Evolutionary conservation across 139 green algal species (phyloP).

Genomic region (Trebouxia sp.): DNA sequence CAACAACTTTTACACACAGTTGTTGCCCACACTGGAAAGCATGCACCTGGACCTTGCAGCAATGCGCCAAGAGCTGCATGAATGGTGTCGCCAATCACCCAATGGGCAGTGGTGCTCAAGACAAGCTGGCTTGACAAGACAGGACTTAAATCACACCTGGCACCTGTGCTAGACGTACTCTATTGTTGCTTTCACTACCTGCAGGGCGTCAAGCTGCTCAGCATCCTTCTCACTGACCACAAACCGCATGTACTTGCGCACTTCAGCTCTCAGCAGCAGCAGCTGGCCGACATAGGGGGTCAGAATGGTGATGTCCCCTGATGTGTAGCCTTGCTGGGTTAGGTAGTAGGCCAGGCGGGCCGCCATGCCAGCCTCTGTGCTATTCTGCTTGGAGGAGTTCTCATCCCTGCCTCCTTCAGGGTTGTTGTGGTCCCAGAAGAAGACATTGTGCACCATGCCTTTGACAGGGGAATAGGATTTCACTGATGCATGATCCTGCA

Average conservation of each 20-base stretch:
- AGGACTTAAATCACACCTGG: too few species aligned
- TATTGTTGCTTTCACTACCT: too few species aligned
- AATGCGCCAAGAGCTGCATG: too few species aligned
- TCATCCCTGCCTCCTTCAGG: conserved; percentile 55
- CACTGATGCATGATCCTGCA: conserved; percentile 3
- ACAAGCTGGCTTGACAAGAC: too few species aligned
- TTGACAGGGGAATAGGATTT: neutral
- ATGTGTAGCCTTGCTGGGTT: conserved; percentile 60
- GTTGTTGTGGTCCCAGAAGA: conserved; percentile 66
- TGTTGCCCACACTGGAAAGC: too few species aligned
- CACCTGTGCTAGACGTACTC: too few species aligned
- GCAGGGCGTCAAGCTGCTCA: neutral
- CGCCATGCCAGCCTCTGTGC: conserved; percentile 58
- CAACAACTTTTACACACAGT: too few species aligned
- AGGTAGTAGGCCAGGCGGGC: conserved; percentile 58
- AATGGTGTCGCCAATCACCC: too few species aligned
- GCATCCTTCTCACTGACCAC: conserved; percentile 60
- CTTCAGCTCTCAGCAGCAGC: conserved; percentile 36
- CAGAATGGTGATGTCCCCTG: conserved; percentile 68
- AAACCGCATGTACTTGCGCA: conserved; percentile 47
- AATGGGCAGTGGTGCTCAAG: too few species aligned
- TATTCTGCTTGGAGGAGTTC: conserved; percentile 66
- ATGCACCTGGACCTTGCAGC: too few species aligned
- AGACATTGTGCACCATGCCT: conserved; percentile 54
- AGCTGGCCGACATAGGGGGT: conserved; percentile 84